These are phyloP conservation scores for Alternaria sp. DNA, from an alignment of 2,329 filamentous ascomycete genomes.

Conservation along the genomic window DNA sequence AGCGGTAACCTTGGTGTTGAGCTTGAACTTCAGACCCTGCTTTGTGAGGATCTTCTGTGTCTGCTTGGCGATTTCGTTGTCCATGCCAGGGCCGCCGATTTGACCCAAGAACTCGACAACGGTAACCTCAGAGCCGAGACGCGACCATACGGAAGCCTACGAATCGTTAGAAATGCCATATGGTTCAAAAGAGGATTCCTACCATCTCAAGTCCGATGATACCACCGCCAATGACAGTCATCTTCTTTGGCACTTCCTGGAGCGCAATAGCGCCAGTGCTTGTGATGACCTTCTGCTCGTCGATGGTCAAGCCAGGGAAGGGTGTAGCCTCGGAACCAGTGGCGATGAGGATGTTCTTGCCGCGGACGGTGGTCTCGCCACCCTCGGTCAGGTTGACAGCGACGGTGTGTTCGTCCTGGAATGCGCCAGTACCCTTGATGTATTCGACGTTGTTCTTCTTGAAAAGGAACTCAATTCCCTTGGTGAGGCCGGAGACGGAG, in stretches of 20 bases:
- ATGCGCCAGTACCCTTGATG: conserved; percentile 89
- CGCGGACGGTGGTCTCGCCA: conserved; percentile 83
- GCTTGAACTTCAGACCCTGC: conserved; percentile 98
- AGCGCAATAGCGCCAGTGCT: conserved; percentile 94
- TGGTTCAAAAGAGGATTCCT: too few relatives aligned
- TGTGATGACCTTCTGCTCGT: conserved; percentile 96
- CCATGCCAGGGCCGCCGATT: conserved; percentile 98
- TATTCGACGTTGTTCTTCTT: conserved; percentile 99
- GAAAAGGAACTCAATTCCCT: conserved; percentile 96
- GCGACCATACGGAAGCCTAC: conserved; percentile 88
- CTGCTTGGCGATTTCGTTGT: conserved; percentile 87
- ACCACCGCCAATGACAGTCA: conserved; percentile 96
- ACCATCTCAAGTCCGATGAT: conserved; percentile 99
- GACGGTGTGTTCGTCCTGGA: conserved; percentile 87
- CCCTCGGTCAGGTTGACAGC: conserved; percentile 90
- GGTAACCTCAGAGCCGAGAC: conserved; percentile 91
- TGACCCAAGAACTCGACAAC: conserved; percentile 96
- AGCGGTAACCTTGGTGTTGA: conserved; percentile 90
- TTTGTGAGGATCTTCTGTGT: conserved; percentile 92
- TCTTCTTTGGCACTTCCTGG: conserved; percentile 89
- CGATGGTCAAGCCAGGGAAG: conserved; percentile 93
- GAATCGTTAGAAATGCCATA: conserved; percentile 22
- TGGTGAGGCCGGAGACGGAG: conserved; percentile 86
- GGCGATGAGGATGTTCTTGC: conserved; percentile 98
- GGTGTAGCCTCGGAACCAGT: conserved; percentile 95